Conservation (phyloP, 352 stramenopile species). For the Peronosclerospora sorghi region DNA sequence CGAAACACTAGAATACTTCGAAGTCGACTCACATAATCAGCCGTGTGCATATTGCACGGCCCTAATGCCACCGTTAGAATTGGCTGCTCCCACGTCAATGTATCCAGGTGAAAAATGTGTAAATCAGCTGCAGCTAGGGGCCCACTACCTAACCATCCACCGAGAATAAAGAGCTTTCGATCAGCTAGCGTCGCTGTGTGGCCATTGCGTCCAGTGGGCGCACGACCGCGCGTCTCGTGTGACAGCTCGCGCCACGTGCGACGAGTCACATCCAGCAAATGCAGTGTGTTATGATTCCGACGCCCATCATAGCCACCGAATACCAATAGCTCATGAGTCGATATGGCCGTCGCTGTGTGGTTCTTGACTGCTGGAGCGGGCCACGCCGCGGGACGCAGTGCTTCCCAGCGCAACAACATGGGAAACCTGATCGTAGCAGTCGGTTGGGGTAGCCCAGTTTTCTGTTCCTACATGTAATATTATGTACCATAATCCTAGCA, state of each 20-base stretch:
- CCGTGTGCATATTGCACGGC: constrained; percentile 97
- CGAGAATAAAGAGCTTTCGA: constrained; percentile 87
- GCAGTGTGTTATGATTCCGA: constrained; percentile 90
- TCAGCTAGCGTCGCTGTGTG: constrained; percentile 91
- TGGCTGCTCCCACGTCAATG: constrained; percentile 51
- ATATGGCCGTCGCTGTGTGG: constrained; percentile 67
- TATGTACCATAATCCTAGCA: too few species aligned
- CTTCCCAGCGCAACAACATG: constrained; percentile 64
- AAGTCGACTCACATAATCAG: constrained; percentile 82
- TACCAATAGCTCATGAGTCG: constrained; percentile 43
- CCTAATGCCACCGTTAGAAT: constrained; percentile 41
- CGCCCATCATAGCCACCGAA: constrained; percentile 94
- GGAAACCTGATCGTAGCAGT: neutral
- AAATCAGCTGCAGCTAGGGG: constrained; percentile 88
- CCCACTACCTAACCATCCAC: constrained; percentile 89
- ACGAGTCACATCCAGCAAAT: constrained; percentile 78
- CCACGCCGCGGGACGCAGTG: constrained; percentile 26
- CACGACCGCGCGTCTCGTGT: constrained; percentile 27
- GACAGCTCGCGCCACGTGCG: constrained; percentile 54
- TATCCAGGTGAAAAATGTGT: constrained; percentile 84
- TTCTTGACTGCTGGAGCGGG: constrained; percentile 76
- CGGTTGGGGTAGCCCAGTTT: neutral
- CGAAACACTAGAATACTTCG: constrained; percentile 90
- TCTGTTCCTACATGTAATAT: too few species aligned
- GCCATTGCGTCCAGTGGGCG: constrained; percentile 87